phyloP scores from a whole-genome alignment of 768 basidiomycete genomes.

The Hemileccinum impolitum region DNA sequence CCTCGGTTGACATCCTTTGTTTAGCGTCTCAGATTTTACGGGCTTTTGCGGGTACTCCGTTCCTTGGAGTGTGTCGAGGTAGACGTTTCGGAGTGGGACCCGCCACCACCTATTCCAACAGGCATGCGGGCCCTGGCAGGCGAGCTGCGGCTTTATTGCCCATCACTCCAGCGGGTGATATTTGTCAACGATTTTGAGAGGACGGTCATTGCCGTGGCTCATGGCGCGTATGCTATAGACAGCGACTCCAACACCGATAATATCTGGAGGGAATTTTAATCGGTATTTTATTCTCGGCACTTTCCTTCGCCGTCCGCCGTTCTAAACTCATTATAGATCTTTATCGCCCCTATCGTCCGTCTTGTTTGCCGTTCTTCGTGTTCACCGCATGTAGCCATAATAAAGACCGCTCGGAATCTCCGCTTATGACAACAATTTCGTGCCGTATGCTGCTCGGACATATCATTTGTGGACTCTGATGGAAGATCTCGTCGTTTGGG shows the following conservation, averaged over 20 bases:
- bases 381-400: conserved; percentile 17
- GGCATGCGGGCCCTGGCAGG: conserved; percentile 57
- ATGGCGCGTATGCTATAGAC: conserved; percentile 29
- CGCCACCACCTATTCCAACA: conserved; percentile 46
- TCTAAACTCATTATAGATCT: conserved; percentile 3
- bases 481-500: background rate
- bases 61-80: conserved; percentile 55
- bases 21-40: conserved; percentile 63
- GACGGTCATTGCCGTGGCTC: conserved; percentile 40
- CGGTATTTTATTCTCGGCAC: conserved; percentile 10
- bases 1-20: conserved; percentile 5
- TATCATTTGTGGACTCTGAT: too few species aligned
- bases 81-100: conserved; percentile 65
- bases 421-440: conserved; percentile 1
- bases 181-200: conserved; percentile 65
- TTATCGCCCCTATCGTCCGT: conserved; percentile 1
- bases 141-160: conserved; percentile 61
- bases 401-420: conserved; percentile 8
- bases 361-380: conserved; percentile 14
- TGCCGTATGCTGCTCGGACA: background rate
- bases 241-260: conserved; percentile 21
- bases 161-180: conserved; percentile 48
- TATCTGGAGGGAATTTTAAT: conserved; percentile 33
- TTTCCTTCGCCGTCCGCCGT: background rate
- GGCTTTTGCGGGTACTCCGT: conserved; percentile 50